Percentiles rank a stretch among this genome's conserved stretches.
phyloP scores from a whole-genome alignment of 2,329 filamentous ascomycete species.

The Aspergillus luchuensis region DNA sequence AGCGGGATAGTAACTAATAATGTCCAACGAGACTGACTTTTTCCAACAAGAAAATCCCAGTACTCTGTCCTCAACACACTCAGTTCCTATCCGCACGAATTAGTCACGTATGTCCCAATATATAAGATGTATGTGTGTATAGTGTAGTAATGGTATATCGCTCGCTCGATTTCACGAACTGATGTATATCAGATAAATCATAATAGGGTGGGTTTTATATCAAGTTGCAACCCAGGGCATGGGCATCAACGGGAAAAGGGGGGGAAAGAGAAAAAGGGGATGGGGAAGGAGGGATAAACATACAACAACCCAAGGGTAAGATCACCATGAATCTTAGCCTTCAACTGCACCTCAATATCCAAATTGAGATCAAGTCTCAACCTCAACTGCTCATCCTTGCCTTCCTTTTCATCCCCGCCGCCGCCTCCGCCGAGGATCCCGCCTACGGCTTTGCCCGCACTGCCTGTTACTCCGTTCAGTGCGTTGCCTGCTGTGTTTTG shows the following conservation, averaged over 20 bases:
- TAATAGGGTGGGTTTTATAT: too few species aligned
- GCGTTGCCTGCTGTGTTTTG: conserved; percentile 51
- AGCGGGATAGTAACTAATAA: too few species aligned
- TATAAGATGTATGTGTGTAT: too few species aligned
- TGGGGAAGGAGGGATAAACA: conserved; percentile 38
- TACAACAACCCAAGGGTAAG: conserved; percentile 74
- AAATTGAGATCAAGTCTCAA: conserved; percentile 73
- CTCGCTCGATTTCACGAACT: too few species aligned
- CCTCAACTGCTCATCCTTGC: conserved; percentile 63
- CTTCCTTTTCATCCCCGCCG: conserved; percentile 45
- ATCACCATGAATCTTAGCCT: conserved; percentile 79
- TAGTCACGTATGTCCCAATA: too few species aligned
- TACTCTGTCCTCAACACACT: too few species aligned
- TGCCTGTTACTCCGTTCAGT: conserved; percentile 42
- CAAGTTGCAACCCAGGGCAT: too few species aligned
- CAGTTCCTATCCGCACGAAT: too few species aligned
- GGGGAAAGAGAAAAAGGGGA: background rate
- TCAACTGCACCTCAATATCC: conserved; percentile 77
- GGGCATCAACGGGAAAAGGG: background rate
- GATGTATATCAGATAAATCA: too few species aligned
- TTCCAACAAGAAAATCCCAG: too few species aligned
- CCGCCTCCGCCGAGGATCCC: conserved; percentile 33
- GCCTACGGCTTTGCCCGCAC: conserved; percentile 48
- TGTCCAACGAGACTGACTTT: too few species aligned
- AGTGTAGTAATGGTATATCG: too few species aligned